phyloP scores from a whole-genome alignment of 2,329 filamentous ascomycete genomes.

The Stagonosporopsis chrysanthemi region DNA sequence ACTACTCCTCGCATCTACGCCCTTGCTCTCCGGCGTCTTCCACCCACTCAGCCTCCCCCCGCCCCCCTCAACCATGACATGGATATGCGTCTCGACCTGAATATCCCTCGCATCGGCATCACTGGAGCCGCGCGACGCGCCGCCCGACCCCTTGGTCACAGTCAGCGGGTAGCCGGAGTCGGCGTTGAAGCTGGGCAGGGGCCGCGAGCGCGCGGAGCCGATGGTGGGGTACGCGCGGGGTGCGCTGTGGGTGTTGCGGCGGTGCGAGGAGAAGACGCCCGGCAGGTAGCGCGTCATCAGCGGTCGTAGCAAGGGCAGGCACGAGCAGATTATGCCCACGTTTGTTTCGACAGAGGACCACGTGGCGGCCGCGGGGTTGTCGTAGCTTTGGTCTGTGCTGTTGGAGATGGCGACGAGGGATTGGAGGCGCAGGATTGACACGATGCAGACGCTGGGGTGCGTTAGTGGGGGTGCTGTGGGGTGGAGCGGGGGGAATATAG shows the following conservation, averaged over 20 bases:
- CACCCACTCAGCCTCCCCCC: conserved; percentile 19
- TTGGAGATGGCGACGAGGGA: conserved; percentile 44
- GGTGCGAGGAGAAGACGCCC: conserved; percentile 29
- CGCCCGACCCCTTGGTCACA: conserved; percentile 12
- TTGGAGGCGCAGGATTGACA: conserved; percentile 45
- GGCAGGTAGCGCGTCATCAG: conserved; percentile 36
- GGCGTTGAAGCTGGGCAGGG: conserved; percentile 11
- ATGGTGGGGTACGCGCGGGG: conserved; percentile 21
- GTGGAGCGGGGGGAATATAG: neutral
- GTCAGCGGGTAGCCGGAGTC: conserved; percentile 19
- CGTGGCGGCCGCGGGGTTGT: conserved; percentile 43
- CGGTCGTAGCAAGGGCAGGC: conserved; percentile 40
- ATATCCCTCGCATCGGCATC: conserved; percentile 26
- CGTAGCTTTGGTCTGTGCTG: conserved; percentile 39
- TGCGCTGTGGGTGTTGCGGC: conserved; percentile 18
- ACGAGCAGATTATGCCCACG: conserved; percentile 47
- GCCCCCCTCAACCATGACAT: conserved; percentile 28
- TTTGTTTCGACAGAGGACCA: conserved; percentile 43
- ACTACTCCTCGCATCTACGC: conserved; percentile 11
- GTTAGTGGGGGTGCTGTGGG: conserved; percentile 9
- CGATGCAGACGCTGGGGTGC: conserved; percentile 42
- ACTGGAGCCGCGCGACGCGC: conserved; percentile 15
- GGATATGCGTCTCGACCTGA: conserved; percentile 36
- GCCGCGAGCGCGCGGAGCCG: conserved; percentile 19
- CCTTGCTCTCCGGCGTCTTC: conserved; percentile 13